A percentile compares a stretch with the other conserved stretches of the same genome.
phyloP scores from a whole-genome alignment of 352 stramenopile genomes.

The Aphanomyces astaci region DNA sequence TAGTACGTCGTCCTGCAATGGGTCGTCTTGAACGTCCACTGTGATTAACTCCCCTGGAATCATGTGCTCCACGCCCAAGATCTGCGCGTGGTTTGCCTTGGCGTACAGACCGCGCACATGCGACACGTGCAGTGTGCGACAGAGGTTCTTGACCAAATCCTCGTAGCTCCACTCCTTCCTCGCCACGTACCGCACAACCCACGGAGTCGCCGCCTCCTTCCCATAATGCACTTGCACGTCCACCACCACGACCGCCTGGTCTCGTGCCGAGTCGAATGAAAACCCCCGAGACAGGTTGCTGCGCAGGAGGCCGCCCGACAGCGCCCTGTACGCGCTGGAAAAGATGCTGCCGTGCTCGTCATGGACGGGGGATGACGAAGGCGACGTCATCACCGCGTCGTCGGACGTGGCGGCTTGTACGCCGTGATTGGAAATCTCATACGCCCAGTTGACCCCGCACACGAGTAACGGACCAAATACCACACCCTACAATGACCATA shows the following conservation, averaged over 20 bases:
- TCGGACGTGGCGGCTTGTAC: constrained; percentile 80
- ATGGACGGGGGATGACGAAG: background rate
- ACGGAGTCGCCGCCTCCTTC: constrained; percentile 55
- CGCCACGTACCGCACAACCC: constrained; percentile 49
- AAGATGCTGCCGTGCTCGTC: constrained; percentile 11
- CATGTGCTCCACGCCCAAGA: constrained; percentile 69
- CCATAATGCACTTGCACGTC: constrained; percentile 29
- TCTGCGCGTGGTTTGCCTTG: constrained; percentile 50
- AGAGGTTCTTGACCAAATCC: constrained; percentile 40
- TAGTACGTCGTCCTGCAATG: no score
- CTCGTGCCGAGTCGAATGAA: constrained; percentile 14
- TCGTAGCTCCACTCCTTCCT: constrained; percentile 66
- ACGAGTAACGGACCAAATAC: constrained; percentile 80
- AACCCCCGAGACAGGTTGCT: constrained; percentile 32
- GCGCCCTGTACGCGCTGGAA: constrained; percentile 12
- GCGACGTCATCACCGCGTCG: constrained; percentile 24
- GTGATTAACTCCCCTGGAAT: constrained; percentile 57
- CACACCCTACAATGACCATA: constrained; percentile 57
- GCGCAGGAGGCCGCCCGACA: constrained; percentile 6
- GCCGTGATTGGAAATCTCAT: constrained; percentile 80
- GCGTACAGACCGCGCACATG: constrained; percentile 21
- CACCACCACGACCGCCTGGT: background rate
- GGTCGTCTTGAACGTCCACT: constrained; percentile 50
- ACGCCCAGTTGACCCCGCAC: constrained; percentile 75
- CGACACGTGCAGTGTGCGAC: constrained; percentile 1